Percentiles rank a stretch among this genome's conserved stretches.
phyloP scores from a whole-genome alignment of 257 asterid genomes.

The Haberlea rhodopensis region DNA sequence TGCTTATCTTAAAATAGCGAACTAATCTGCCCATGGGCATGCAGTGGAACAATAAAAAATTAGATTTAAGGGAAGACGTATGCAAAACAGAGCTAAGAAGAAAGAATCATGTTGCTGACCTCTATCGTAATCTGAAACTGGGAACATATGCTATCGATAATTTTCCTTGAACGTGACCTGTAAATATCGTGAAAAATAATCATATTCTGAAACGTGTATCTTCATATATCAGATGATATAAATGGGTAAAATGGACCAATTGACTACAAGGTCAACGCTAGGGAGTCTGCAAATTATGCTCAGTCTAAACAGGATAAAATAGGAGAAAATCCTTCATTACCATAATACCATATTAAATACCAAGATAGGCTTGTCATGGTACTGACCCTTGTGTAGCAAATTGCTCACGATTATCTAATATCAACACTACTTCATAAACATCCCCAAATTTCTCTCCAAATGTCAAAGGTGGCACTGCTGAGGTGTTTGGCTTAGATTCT shows the following conservation, averaged over 20 bases:
- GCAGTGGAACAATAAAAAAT: too few relatives aligned
- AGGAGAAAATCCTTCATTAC: not conserved
- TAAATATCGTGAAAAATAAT: slow-evolving; percentile 26
- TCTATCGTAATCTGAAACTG: slow-evolving; percentile 66
- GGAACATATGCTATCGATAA: slow-evolving; percentile 57
- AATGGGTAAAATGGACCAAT: slow-evolving; percentile 8
- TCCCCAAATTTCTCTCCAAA: slow-evolving; percentile 80
- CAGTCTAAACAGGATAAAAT: not conserved
- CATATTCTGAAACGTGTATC: not conserved
- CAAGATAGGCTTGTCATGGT: slow-evolving; percentile 14
- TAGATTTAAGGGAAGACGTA: slow-evolving; percentile 5
- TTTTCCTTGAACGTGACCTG: slow-evolving; percentile 73
- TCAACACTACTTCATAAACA: slow-evolving; percentile 70
- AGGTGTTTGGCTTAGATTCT: slow-evolving; percentile 44
- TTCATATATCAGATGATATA: slow-evolving; percentile 16
- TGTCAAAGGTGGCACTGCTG: slow-evolving; percentile 72
- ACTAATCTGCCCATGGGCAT: not conserved
- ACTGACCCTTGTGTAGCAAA: slow-evolving; percentile 81
- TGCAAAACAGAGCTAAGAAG: slow-evolving; percentile 12
- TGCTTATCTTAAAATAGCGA: not conserved
- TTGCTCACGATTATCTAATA: slow-evolving; percentile 90
- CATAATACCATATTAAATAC: not conserved
- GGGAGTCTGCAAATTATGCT: slow-evolving; percentile 20
- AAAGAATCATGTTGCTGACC: slow-evolving; percentile 40
- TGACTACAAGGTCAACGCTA: slow-evolving; percentile 18